phyloP scores from a whole-genome alignment of 2,329 filamentous ascomycete genomes.

The Nothophoma quercina region DNA sequence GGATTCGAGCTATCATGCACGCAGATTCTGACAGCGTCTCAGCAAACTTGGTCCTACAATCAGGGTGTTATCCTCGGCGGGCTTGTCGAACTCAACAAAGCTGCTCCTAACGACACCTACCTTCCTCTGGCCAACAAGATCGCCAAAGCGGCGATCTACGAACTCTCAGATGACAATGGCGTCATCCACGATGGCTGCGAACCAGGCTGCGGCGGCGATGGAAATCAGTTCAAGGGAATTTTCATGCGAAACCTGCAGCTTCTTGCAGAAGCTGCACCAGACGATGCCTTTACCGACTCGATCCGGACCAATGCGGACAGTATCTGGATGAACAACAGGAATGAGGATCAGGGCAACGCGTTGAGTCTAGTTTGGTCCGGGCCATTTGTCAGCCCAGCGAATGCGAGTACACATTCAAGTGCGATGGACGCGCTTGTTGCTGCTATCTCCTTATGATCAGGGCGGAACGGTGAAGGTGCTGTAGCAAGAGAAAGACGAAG shows the following conservation, averaged over 20 bases:
- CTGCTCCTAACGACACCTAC: conserved; percentile 46
- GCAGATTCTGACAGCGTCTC: not conserved
- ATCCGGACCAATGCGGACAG: conserved; percentile 69
- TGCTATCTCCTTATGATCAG: conserved; percentile 47
- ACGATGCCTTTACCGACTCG: conserved; percentile 60
- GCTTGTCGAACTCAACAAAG: conserved; percentile 61
- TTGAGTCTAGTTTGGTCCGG: conserved; percentile 73
- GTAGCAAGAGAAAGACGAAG: not conserved
- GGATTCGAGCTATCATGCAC: not conserved
- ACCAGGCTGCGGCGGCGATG: conserved; percentile 51
- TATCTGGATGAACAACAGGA: conserved; percentile 69
- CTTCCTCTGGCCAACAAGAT: conserved; percentile 48
- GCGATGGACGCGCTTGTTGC: conserved; percentile 73
- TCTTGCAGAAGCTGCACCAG: conserved; percentile 61
- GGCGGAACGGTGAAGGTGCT: too few relatives aligned
- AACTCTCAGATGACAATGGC: conserved; percentile 47
- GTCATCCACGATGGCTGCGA: conserved; percentile 54
- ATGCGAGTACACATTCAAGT: conserved; percentile 68
- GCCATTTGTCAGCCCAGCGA: conserved; percentile 59
- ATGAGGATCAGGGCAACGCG: conserved; percentile 56
- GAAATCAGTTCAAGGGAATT: conserved; percentile 75
- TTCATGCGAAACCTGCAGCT: conserved; percentile 71
- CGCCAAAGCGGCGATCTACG: conserved; percentile 48
- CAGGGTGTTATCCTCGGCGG: conserved; percentile 69
- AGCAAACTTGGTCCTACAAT: conserved; percentile 62